A percentile compares a stretch with the other conserved stretches of the same genome.
These are phyloP conservation scores for Magnolia officinalis DNA, from an alignment of 164 flowering plant genomes.

Conservation along the genomic window DNA sequence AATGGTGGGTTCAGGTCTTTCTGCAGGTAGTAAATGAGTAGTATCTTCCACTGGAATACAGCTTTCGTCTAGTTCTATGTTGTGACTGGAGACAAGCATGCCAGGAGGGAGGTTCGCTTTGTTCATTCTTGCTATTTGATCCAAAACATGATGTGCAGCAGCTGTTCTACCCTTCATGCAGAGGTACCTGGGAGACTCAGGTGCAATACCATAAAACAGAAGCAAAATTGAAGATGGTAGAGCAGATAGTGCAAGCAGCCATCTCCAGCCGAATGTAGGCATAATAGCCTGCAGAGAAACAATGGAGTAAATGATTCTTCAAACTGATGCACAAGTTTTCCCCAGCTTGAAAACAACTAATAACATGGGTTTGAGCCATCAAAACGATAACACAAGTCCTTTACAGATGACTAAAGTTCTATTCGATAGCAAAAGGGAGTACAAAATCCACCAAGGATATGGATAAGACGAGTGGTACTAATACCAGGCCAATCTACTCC, in stretches of 20 bases:
- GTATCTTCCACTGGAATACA: conserved; percentile 34
- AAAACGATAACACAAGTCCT: no score
- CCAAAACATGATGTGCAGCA: conserved; percentile 54
- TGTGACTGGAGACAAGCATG: conserved; percentile 46
- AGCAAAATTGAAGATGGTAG: conserved; percentile 69
- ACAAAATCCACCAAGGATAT: no score
- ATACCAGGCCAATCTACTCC: no score
- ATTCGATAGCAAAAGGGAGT: no score
- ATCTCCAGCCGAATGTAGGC: conserved; percentile 95
- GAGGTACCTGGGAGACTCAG: conserved; percentile 86
- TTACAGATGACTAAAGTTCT: no score
- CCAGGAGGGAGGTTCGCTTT: conserved; percentile 59
- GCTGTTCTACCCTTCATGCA: conserved; percentile 60
- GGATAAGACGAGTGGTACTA: no score
- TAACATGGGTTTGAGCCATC: background rate
- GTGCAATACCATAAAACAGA: conserved; percentile 50
- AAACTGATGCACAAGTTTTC: background rate
- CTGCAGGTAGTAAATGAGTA: conserved; percentile 34
- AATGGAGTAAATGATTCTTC: background rate
- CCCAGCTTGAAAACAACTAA: background rate
- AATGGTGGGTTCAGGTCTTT: conserved; percentile 15
- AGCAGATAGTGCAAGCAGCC: conserved; percentile 81
- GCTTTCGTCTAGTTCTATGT: conserved; percentile 26
- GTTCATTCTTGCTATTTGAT: conserved; percentile 58
- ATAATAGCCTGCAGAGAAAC: conserved; percentile 53